These are phyloP conservation scores for Poronia punctata DNA, from an alignment of 495 filamentous ascomycete genomes.

Conservation along the genomic window DNA sequence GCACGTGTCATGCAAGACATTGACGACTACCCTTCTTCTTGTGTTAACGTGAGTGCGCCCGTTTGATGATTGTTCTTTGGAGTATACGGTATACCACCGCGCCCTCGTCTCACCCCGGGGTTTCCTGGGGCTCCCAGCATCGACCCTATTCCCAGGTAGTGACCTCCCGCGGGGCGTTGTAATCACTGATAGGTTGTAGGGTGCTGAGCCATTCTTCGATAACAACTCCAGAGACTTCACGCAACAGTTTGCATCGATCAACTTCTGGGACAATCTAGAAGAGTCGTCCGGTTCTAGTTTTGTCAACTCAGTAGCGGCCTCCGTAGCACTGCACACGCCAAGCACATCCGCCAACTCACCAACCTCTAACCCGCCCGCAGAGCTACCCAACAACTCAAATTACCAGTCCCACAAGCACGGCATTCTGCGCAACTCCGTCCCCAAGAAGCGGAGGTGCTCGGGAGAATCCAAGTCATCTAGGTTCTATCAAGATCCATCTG, in stretches of 20 bases:
- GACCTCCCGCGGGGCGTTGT: neutral
- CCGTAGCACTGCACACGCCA: constrained; percentile 22
- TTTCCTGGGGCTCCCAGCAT: too few species aligned
- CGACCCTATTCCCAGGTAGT: constrained; percentile 5
- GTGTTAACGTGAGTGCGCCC: constrained; percentile 19
- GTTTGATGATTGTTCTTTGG: constrained; percentile 13
- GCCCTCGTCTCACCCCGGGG: neutral
- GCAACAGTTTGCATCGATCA: constrained; percentile 24
- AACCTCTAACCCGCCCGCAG: constrained; percentile 5
- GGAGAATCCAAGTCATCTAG: constrained; percentile 17
- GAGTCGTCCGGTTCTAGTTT: constrained; percentile 26
- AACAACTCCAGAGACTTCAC: constrained; percentile 24
- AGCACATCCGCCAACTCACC: constrained; percentile 14
- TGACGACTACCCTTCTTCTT: constrained; percentile 23
- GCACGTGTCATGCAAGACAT: constrained; percentile 32
- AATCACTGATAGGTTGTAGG: constrained; percentile 18
- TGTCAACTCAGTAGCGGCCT: constrained; percentile 23
- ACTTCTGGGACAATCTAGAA: constrained; percentile 28
- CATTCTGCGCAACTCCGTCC: constrained; percentile 17
- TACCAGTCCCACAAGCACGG: constrained; percentile 24
- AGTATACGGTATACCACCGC: constrained; percentile 7
- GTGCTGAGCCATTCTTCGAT: constrained; percentile 28
- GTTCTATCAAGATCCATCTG: constrained; percentile 21
- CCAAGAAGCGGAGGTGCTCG: constrained; percentile 28
- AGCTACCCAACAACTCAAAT: constrained; percentile 6